phyloP scores from a whole-genome alignment of 306 rosid genomes.

The Alnus glutinosa region DNA sequence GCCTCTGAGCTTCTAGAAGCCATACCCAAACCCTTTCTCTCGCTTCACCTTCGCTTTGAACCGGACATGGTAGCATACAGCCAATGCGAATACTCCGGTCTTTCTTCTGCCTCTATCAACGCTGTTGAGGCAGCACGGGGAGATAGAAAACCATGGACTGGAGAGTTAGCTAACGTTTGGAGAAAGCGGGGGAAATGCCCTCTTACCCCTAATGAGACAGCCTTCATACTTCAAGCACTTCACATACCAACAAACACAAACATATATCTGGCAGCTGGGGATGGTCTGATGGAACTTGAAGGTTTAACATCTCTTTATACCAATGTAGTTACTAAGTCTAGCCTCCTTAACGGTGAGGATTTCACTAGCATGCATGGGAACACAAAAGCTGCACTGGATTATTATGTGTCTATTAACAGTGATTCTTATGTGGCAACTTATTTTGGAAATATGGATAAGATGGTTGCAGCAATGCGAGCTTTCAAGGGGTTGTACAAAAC shows the following conservation, averaged over 20 bases:
- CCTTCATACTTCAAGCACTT: conserved; percentile 75
- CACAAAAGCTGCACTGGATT: conserved; percentile 96
- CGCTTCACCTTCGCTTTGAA: conserved; percentile 90
- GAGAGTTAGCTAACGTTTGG: conserved; percentile 73
- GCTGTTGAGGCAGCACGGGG: conserved; percentile 67
- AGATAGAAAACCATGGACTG: conserved; percentile 89
- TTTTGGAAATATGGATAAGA: conserved; percentile 97
- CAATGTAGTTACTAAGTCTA: conserved; percentile 70
- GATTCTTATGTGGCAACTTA: conserved; percentile 85
- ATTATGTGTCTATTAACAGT: conserved; percentile 78
- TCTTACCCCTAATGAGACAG: conserved; percentile 79
- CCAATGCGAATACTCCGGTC: conserved; percentile 72
- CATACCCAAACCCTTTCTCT: conserved; percentile 85
- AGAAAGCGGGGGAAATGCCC: conserved; percentile 91
- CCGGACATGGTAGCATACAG: conserved; percentile 98
- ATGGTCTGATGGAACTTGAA: conserved; percentile 85
- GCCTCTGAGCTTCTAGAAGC: conserved; percentile 83
- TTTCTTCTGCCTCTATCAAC: conserved; percentile 62
- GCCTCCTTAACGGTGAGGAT: conserved; percentile 76
- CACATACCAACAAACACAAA: conserved; percentile 65
- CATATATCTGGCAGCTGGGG: conserved; percentile 92
- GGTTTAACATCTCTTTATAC: conserved; percentile 61
- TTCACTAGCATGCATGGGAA: conserved; percentile 90
- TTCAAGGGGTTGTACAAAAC: conserved; percentile 67
- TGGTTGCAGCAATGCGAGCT: conserved; percentile 95